Evolutionary conservation across 805 yeast genomes (phyloP).

Genomic region (Kuraishia cidri): DNA sequence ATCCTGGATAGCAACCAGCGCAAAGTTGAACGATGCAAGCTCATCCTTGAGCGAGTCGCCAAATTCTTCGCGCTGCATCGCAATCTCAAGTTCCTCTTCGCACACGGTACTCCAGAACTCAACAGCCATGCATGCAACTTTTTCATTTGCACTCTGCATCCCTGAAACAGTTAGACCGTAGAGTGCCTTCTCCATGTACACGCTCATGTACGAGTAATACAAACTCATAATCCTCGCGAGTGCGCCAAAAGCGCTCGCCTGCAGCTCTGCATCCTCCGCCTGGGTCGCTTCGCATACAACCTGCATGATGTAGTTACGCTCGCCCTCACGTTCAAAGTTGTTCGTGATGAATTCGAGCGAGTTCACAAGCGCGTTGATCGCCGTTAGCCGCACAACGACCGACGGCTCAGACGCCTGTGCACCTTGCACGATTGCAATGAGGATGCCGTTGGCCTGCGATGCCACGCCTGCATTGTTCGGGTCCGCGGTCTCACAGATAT

Average conservation of each 20-base stretch:
- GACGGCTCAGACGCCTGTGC: slow-evolving; percentile 80
- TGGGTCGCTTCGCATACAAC: slow-evolving; percentile 99
- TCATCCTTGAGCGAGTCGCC: slow-evolving; percentile 34
- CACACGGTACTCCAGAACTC: slow-evolving; percentile 99
- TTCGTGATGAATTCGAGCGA: slow-evolving; percentile 82
- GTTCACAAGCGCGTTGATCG: slow-evolving; percentile 84
- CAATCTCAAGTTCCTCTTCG: slow-evolving; percentile 87
- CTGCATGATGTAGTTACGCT: slow-evolving; percentile 95
- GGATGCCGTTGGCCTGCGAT: slow-evolving; percentile 81
- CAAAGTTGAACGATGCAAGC: slow-evolving; percentile 65
- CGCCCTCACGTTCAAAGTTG: slow-evolving; percentile 90
- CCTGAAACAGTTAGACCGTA: slow-evolving; percentile 86
- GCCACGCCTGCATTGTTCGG: slow-evolving; percentile 70
- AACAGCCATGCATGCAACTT: slow-evolving; percentile 95
- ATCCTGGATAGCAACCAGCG: slow-evolving; percentile 72
- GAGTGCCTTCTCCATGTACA: slow-evolving; percentile 95
- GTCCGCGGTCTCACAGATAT: slow-evolving; percentile 92
- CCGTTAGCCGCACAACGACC: slow-evolving; percentile 72
- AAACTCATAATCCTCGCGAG: slow-evolving; percentile 84
- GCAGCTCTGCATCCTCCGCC: slow-evolving; percentile 69
- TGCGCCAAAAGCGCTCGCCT: slow-evolving; percentile 94
- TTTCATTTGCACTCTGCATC: slow-evolving; percentile 76
- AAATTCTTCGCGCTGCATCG: slow-evolving; percentile 55
- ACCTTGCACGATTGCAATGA: slow-evolving; percentile 95
- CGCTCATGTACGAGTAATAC: slow-evolving; percentile 83